These are phyloP conservation scores for Abrus precatorius DNA, from an alignment of 306 rosid genomes.

Conservation along the genomic window DNA sequence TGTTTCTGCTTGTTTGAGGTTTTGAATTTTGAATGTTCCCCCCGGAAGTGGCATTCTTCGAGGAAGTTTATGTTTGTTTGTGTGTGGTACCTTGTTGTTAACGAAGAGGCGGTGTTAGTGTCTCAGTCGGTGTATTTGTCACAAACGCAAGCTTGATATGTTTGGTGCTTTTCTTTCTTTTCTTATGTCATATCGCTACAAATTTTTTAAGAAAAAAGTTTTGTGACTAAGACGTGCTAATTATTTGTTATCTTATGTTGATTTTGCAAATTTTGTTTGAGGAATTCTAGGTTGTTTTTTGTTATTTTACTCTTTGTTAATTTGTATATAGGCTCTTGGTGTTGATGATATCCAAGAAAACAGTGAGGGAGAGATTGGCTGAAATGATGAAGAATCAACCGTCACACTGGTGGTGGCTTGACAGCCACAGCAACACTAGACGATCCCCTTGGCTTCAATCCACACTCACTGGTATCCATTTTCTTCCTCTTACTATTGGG, in stretches of 20 bases:
- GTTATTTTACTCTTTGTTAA: slow-evolving; percentile 12
- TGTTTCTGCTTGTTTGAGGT: neutral
- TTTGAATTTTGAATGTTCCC: slow-evolving; percentile 7
- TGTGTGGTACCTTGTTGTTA: slow-evolving; percentile 37
- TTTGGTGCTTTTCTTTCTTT: slow-evolving; percentile 30
- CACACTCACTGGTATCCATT: slow-evolving; percentile 68
- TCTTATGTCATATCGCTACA: neutral
- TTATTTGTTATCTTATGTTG: neutral
- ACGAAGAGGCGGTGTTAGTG: slow-evolving; percentile 39
- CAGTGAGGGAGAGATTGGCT: slow-evolving; percentile 34
- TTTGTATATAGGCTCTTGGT: slow-evolving; percentile 32
- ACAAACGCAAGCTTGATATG: slow-evolving; percentile 6
- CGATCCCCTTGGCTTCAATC: slow-evolving; percentile 87
- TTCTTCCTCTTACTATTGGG: slow-evolving; percentile 16
- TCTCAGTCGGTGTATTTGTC: slow-evolving; percentile 51
- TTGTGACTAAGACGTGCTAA: slow-evolving; percentile 20
- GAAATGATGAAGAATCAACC: slow-evolving; percentile 58
- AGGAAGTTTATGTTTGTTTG: slow-evolving; percentile 18
- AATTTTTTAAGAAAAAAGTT: neutral
- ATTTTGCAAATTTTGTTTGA: slow-evolving; percentile 5
- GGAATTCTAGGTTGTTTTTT: slow-evolving; percentile 29
- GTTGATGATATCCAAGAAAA: slow-evolving; percentile 40
- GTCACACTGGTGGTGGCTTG: slow-evolving; percentile 86
- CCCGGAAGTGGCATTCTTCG: slow-evolving; percentile 16
- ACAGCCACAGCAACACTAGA: slow-evolving; percentile 55